These are phyloP conservation scores for Fusarium sp. DNA, from an alignment of 2,329 filamentous ascomycete genomes.

Conservation along the genomic window DNA sequence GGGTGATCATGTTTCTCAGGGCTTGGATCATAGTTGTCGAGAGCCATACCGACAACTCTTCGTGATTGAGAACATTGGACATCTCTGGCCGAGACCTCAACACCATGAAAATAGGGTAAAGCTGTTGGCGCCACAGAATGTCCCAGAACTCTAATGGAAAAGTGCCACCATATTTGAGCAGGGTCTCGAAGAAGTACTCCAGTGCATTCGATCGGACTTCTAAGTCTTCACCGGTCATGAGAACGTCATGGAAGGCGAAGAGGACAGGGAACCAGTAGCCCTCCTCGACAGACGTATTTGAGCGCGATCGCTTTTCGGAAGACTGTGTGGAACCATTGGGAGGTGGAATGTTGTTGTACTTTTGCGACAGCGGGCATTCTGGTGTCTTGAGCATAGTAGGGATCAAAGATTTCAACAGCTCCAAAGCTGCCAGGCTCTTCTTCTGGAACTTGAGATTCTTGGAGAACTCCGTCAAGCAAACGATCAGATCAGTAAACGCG, in stretches of 20 bases:
- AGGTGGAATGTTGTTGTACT: constrained; percentile 58
- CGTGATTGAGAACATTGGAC: constrained; percentile 93
- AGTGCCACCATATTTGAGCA: constrained; percentile 89
- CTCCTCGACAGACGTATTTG: constrained; percentile 90
- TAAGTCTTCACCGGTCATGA: constrained; percentile 99
- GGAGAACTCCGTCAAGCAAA: constrained; percentile 97
- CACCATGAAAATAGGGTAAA: constrained; percentile 99
- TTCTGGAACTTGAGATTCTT: constrained; percentile 99
- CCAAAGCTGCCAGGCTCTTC: constrained; percentile 96
- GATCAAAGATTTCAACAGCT: constrained; percentile 92
- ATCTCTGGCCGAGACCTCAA: constrained; percentile 96
- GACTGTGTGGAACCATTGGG: constrained; percentile 60
- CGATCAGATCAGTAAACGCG: constrained; percentile 94
- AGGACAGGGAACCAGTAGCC: constrained; percentile 99
- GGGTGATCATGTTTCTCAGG: constrained; percentile 95
- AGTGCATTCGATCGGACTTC: constrained; percentile 92
- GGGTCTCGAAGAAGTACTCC: constrained; percentile 95
- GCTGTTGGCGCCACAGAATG: constrained; percentile 93
- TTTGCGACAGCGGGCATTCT: constrained; percentile 89
- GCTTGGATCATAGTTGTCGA: constrained; percentile 99
- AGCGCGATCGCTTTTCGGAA: constrained; percentile 68
- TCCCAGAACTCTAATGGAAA: constrained; percentile 98
- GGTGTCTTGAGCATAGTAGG: constrained; percentile 95
- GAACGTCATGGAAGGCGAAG: constrained; percentile 97
- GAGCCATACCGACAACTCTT: constrained; percentile 97